These are phyloP conservation scores for Acrodontium crateriforme DNA, from an alignment of 2,329 filamentous ascomycete genomes.

Conservation along the genomic window DNA sequence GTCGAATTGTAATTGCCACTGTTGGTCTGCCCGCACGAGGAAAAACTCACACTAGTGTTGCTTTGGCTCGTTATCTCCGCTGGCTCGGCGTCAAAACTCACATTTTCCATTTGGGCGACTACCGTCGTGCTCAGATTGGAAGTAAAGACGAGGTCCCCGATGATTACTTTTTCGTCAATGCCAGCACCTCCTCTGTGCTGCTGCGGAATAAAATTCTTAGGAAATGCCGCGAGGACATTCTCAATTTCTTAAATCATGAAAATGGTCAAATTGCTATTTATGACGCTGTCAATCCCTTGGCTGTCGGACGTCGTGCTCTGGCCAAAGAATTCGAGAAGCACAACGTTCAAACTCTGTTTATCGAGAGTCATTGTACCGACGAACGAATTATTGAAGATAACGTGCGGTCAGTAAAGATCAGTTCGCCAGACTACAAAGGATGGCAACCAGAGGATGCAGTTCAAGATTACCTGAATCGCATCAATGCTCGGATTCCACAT, in stretches of 20 bases:
- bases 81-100: constrained; percentile 98
- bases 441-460: constrained; percentile 91
- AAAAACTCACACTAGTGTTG: constrained; percentile 97
- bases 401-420: constrained; percentile 93
- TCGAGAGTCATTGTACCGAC: constrained; percentile 90
- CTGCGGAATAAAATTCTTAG: constrained; percentile 94
- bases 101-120: constrained; percentile 95
- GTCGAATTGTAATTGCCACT: constrained; percentile 92
- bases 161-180: constrained; percentile 96
- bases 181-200: constrained; percentile 81
- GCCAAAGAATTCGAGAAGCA: constrained; percentile 97
- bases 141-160: constrained; percentile 74
- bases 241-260: constrained; percentile 88
- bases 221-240: constrained; percentile 94
- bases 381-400: constrained; percentile 91
- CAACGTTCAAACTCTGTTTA: constrained; percentile 88
- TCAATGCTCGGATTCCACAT: constrained; percentile 81
- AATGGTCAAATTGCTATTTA: constrained; percentile 98
- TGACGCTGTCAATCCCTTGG: constrained; percentile 89
- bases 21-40: constrained; percentile 89
- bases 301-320: constrained; percentile 64
- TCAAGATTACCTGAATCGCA: constrained; percentile 76
- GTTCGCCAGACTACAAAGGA: constrained; percentile 86
- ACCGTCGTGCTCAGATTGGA: constrained; percentile 80
- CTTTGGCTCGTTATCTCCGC: constrained; percentile 81